Percentiles rank a stretch among this genome's conserved stretches.
phyloP scores from a whole-genome alignment of 306 rosid genomes.

The Vigna hirtella region DNA sequence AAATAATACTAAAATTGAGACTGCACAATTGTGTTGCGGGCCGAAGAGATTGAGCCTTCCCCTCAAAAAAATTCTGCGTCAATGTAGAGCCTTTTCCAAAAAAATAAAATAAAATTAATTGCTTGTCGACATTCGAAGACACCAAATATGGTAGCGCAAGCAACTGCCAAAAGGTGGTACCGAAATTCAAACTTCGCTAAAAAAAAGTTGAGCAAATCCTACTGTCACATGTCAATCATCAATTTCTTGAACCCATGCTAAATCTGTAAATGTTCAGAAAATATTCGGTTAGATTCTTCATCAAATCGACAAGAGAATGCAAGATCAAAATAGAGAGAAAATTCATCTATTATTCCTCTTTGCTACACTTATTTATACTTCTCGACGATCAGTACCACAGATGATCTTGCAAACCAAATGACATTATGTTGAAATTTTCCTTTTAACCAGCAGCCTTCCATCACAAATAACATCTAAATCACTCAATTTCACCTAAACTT shows the following conservation, averaged over 20 bases:
- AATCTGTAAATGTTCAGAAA: constrained; percentile 57
- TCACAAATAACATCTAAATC: background rate
- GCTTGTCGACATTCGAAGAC: constrained; percentile 40
- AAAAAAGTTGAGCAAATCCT: constrained; percentile 11
- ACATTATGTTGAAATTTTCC: background rate
- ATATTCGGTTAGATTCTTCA: constrained; percentile 38
- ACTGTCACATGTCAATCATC: constrained; percentile 59
- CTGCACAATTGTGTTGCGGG: constrained; percentile 59
- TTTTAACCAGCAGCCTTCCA: background rate
- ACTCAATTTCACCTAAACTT: background rate
- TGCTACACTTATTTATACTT: background rate
- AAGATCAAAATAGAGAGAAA: constrained; percentile 36
- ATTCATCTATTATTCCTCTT: constrained; percentile 2
- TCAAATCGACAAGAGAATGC: background rate
- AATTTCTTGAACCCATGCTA: constrained; percentile 93
- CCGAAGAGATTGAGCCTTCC: constrained; percentile 49
- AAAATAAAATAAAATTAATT: background rate
- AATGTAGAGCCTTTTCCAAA: constrained; percentile 46
- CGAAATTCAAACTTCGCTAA: constrained; percentile 36
- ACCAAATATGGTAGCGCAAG: constrained; percentile 34
- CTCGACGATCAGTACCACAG: background rate
- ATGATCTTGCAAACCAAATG: background rate
- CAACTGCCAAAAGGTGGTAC: constrained; percentile 41
- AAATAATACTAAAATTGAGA: constrained; percentile 37
- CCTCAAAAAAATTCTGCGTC: constrained; percentile 46